phyloP scores from a whole-genome alignment of 495 filamentous ascomycete species.

The Stereocaulon alpinum region DNA sequence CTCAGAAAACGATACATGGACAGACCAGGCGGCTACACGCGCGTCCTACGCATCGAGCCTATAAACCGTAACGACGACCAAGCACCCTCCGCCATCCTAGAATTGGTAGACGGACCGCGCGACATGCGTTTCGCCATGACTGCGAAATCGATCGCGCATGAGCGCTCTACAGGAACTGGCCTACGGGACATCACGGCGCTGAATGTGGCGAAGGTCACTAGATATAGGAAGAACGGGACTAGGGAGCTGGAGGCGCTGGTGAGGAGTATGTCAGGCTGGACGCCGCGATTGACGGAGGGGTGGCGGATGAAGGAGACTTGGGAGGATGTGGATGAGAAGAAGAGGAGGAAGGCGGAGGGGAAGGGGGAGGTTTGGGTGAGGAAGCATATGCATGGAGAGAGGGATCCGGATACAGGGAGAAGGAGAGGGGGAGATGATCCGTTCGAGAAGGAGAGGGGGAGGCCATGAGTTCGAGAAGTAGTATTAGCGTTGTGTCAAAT shows the following conservation, averaged over 20 bases:
- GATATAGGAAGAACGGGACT: slow-evolving; percentile 58
- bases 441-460: background rate
- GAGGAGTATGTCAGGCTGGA: slow-evolving; percentile 39
- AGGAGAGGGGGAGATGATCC: background rate
- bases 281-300: slow-evolving; percentile 16
- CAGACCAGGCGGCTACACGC: slow-evolving; percentile 89
- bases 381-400: background rate
- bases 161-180: slow-evolving; percentile 38
- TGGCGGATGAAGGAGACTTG: background rate
- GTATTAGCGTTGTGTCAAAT: too few relatives aligned
- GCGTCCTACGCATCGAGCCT: slow-evolving; percentile 78
- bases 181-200: slow-evolving; percentile 58
- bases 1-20: slow-evolving; percentile 67
- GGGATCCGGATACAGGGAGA: background rate
- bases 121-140: slow-evolving; percentile 94
- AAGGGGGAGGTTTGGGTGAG: slow-evolving; percentile 6
- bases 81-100: slow-evolving; percentile 81
- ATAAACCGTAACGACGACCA: slow-evolving; percentile 57
- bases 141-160: slow-evolving; percentile 61
- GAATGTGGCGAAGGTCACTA: slow-evolving; percentile 81
- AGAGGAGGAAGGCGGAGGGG: background rate
- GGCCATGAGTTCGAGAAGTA: background rate
- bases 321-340: background rate
- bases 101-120: slow-evolving; percentile 88
- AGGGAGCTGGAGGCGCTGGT: slow-evolving; percentile 60